Evolutionary conservation across 257 asterid species (phyloP).

Genomic region (Solanum piurae): DNA sequence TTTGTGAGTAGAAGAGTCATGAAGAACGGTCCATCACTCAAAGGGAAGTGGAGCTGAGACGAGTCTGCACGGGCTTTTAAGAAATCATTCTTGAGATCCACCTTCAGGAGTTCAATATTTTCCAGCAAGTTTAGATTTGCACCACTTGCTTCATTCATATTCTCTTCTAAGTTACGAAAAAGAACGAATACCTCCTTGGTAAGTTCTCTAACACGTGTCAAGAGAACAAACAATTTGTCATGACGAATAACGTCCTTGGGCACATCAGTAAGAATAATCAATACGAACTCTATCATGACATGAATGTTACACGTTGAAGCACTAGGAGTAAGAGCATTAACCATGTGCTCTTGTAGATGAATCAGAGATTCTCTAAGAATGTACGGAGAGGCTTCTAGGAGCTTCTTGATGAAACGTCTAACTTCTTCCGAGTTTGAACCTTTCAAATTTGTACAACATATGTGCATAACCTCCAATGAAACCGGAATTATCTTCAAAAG

Average conservation of each 20-base stretch:
- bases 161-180: neutral
- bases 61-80: neutral
- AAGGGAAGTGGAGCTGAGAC: neutral
- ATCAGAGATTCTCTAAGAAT: neutral
- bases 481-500: neutral
- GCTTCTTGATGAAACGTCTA: neutral
- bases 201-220: neutral
- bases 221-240: neutral
- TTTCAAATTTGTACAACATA: neutral
- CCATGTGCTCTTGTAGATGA: neutral
- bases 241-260: neutral
- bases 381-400: neutral
- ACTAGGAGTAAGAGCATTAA: neutral
- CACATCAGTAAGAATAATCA: neutral
- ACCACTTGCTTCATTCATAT: neutral
- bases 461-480: neutral
- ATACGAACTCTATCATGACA: neutral
- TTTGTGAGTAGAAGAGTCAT: neutral
- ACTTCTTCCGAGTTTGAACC: neutral
- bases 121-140: neutral
- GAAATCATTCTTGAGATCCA: neutral
- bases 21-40: neutral
- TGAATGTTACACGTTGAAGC: fast-evolving
- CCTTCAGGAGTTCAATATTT: neutral
- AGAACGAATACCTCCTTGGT: neutral